Percentiles rank a stretch among this genome's conserved stretches.
These are phyloP conservation scores for Roridomyces roridus DNA, from an alignment of 768 basidiomycete species.

Conservation along the genomic window DNA sequence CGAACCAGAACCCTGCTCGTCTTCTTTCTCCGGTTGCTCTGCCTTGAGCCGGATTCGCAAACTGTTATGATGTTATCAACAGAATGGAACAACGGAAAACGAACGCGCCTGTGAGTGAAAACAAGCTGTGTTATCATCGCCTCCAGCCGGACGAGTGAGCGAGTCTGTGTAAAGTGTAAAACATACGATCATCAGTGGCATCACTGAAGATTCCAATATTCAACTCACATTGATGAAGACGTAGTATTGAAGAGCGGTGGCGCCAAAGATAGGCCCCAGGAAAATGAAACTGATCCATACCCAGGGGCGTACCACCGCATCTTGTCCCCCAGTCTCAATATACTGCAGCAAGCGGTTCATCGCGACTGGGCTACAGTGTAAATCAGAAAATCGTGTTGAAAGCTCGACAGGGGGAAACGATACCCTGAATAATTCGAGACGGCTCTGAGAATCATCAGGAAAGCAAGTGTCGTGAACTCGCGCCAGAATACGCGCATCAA, in stretches of 20 bases:
- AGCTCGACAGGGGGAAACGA: constrained; percentile 18
- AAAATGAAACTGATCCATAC: constrained; percentile 67
- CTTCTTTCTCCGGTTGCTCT: constrained; percentile 22
- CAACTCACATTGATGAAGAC: constrained; percentile 43
- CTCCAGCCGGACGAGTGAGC: constrained; percentile 56
- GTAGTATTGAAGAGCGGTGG: constrained; percentile 55
- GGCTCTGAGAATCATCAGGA: constrained; percentile 3
- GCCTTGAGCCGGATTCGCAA: constrained; percentile 71
- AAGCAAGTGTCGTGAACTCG: constrained; percentile 28
- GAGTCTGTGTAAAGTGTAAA: constrained; percentile 37
- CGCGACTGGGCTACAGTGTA: constrained; percentile 40
- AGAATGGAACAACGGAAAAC: background rate
- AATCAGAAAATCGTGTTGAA: constrained; percentile 30
- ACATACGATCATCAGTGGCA: constrained; percentile 40
- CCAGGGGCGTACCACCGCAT: constrained; percentile 66
- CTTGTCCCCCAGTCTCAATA: constrained; percentile 51
- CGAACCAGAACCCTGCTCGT: background rate
- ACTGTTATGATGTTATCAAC: background rate
- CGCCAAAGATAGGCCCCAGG: constrained; percentile 48
- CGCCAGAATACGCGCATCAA: constrained; percentile 45
- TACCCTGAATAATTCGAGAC: constrained; percentile 5
- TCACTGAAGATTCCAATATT: constrained; percentile 33
- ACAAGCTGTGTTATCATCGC: constrained; percentile 49
- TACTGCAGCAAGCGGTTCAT: constrained; percentile 52
- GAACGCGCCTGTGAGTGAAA: constrained; percentile 42